Percentiles rank a stretch among this genome's conserved stretches.
phyloP scores from a whole-genome alignment of 202 grass and related monocot genomes.

The Bolboschoenoplectus hybrid region DNA sequence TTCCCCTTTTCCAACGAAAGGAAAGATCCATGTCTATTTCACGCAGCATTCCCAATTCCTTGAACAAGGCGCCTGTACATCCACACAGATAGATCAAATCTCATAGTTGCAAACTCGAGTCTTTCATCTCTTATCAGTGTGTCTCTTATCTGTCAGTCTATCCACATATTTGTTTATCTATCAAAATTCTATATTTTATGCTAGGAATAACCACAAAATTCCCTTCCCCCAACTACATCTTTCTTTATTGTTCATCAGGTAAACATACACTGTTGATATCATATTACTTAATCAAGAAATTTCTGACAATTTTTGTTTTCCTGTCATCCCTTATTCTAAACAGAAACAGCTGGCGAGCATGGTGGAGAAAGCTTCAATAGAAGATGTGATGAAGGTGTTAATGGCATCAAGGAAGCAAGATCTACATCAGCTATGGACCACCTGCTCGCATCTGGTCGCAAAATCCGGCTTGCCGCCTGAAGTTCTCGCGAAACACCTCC shows the following conservation, averaged over 20 bases:
- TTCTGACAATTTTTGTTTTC: constrained; percentile 17
- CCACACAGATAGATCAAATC: constrained; percentile 15
- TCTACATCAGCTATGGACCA: constrained; percentile 83
- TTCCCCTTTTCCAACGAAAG: constrained; percentile 18
- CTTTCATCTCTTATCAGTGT: constrained; percentile 30
- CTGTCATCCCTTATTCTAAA: constrained; percentile 17
- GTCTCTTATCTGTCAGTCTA: constrained; percentile 37
- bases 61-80: constrained; percentile 40
- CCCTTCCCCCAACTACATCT: background rate
- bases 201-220: constrained; percentile 36
- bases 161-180: constrained; percentile 32
- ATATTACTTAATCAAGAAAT: constrained; percentile 4
- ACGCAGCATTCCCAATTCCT: constrained; percentile 50
- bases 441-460: constrained; percentile 90
- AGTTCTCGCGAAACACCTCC: constrained; percentile 93
- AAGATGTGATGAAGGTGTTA: constrained; percentile 99
- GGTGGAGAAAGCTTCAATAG: constrained; percentile 97
- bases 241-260: constrained; percentile 25
- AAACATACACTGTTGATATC: constrained; percentile 12
- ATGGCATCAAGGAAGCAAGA: constrained; percentile 93
- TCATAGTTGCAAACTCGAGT: constrained; percentile 20
- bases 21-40: constrained; percentile 42
- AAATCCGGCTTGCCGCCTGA: constrained; percentile 92
- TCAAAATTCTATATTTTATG: constrained; percentile 83
- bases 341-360: constrained; percentile 92